Base-by-base conservation (phyloP, 1,284 basidiomycete genomes). In the Pascua sp. region DNA sequence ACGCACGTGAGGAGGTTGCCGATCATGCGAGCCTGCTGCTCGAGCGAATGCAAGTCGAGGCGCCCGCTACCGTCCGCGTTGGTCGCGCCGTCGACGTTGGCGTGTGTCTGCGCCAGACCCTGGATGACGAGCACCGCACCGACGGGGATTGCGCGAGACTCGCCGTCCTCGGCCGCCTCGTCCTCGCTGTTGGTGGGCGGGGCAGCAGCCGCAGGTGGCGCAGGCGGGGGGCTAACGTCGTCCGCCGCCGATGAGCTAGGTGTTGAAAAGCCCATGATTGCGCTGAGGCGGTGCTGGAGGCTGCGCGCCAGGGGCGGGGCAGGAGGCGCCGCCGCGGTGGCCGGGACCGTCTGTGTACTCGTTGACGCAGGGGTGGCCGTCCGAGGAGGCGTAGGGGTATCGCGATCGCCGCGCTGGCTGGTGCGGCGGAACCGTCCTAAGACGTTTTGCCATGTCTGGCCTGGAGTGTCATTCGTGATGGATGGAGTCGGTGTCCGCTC, bases 81-180 rank as follows among this genome's bases (percentile, higher is more conserved):
- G 38, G 44, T 18, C 12, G 40, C 37, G n/a, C 51, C 52, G 17
- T 62, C 60, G 3, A 60, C 52, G 15, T 56, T 57, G 39, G 64
- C 60, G 24, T 69, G 66, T 4, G 75, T 77, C 58, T 77, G 75
- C 5, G 73, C 75, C 15, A 77, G 54, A 15, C 75, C 75, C 52
- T 77, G 75, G 18, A 77, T 73, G 38, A 77, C 68, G 43, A 77
- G 62, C 12, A 77, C 73, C 0, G 75, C 73, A 1, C 75, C 74
- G n/a, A 68, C 54, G 0, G 69, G 67, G 15, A 68, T 57, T 9
- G 44, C n/a, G 49, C 44, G 53, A 7, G 42, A 16, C 32, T 48
- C 53, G 1, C 52, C 57, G 16, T 62, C 61, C 16, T 49, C 18
- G 5, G 53, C 41, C 43, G 55, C 44, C 13, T 51, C 44, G 15